These are phyloP conservation scores for Neurospora pannonica DNA, from an alignment of 495 filamentous ascomycete genomes.

Conservation along the genomic window DNA sequence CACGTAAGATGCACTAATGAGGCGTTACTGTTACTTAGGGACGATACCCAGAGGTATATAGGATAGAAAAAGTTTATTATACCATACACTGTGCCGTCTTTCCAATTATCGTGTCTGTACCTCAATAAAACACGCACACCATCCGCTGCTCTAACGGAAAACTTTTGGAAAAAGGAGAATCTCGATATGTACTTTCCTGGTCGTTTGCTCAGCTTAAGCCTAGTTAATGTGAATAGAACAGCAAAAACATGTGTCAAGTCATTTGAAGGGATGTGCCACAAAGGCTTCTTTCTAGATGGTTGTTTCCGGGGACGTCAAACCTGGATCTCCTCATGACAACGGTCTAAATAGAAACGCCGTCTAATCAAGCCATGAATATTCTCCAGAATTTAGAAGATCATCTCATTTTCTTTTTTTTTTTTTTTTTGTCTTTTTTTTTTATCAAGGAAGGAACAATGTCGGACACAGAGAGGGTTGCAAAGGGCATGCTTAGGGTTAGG, in stretches of 20 bases:
- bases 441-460: not conserved
- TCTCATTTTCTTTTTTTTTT: not conserved
- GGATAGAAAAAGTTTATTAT: not conserved
- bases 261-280: not conserved
- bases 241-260: not conserved
- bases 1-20: constrained; percentile 38
- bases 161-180: too few species aligned
- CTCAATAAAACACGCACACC: too few species aligned
- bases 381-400: not conserved
- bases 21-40: not conserved
- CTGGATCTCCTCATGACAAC: too few species aligned
- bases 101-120: not conserved
- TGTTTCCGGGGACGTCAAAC: not conserved
- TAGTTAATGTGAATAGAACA: not conserved
- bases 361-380: not conserved
- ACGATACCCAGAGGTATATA: not conserved
- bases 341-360: not conserved
- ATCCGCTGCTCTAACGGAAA: too few species aligned
- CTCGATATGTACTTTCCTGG: not conserved
- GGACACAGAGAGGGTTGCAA: not conserved
- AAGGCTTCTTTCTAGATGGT: not conserved
- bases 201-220: not conserved
- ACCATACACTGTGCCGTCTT: not conserved
- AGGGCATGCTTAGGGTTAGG: constrained; percentile 8
- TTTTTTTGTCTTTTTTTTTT: too few species aligned